These are phyloP conservation scores for Scedosporium apiospermum DNA, from an alignment of 2,329 filamentous ascomycete genomes.

Conservation along the genomic window DNA sequence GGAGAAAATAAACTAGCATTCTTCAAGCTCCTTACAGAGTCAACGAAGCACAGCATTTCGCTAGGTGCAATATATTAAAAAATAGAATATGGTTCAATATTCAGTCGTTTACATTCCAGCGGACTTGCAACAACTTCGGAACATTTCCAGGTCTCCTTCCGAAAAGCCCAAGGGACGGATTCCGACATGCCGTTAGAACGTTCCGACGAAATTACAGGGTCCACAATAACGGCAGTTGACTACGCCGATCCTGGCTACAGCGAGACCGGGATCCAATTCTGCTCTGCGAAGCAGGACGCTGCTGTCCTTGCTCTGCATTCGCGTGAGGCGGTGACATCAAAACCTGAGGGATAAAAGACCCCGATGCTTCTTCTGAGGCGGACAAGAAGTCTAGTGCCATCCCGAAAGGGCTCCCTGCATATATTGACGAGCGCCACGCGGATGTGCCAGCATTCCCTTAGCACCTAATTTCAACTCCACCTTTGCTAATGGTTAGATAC, in stretches of 20 bases:
- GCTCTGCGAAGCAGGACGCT: no score
- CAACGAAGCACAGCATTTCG: no score
- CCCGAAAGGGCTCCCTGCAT: no score
- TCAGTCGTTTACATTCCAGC: background rate
- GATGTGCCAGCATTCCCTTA: constrained; percentile 16
- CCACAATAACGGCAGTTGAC: background rate
- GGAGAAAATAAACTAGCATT: no score
- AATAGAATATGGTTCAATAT: no score
- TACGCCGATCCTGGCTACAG: background rate
- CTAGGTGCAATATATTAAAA: background rate
- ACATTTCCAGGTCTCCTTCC: background rate
- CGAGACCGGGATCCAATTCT: background rate
- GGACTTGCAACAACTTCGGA: background rate
- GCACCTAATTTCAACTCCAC: constrained; percentile 55
- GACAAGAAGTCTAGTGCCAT: no score
- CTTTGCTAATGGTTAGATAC: constrained; percentile 71
- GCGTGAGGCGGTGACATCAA: no score
- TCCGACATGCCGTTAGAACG: background rate
- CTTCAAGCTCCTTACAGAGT: no score
- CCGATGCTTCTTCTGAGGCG: no score
- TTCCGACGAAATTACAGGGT: constrained; percentile 1
- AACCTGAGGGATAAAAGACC: no score
- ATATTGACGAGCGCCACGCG: no score
- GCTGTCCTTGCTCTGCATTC: no score
- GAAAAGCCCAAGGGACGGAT: background rate